Conservation (phyloP, 352 stramenopile species). For the Globisporangium middletonii region DNA sequence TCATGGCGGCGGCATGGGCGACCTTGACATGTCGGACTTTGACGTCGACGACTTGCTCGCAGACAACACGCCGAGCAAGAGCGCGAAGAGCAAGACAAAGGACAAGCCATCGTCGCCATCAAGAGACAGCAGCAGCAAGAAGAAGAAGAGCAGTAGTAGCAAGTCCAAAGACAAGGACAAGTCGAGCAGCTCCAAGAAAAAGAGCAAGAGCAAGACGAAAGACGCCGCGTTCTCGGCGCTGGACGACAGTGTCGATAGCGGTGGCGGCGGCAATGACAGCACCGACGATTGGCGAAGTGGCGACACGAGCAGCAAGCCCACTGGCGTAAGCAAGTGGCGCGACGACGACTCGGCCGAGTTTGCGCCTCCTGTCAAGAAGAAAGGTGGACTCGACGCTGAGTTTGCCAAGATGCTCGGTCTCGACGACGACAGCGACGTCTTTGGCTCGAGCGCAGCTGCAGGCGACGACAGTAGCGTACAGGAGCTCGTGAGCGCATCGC, state of each 20-base stretch:
- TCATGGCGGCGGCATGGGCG: conserved; percentile 8
- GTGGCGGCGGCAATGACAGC: conserved; percentile 12
- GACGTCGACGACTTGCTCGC: conserved; percentile 44
- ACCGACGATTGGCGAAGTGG: conserved; percentile 12
- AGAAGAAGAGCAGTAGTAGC: conserved; percentile 20
- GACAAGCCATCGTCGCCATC: conserved; percentile 17
- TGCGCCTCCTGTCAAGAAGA: conserved; percentile 28
- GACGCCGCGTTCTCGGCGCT: conserved; percentile 16
- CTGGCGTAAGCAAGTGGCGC: conserved; percentile 18
- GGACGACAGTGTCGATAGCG: conserved; percentile 25
- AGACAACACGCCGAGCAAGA: conserved; percentile 18
- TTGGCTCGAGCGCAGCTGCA: conserved; percentile 2
- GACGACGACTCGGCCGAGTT: conserved; percentile 19
- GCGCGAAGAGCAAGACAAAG: conserved; percentile 7
- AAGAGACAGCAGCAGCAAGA: conserved; percentile 23
- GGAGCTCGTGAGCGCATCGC: no score
- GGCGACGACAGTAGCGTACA: background rate
- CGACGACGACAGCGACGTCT: conserved; percentile 40
- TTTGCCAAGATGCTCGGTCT: conserved; percentile 64
- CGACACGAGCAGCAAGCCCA: conserved; percentile 15
- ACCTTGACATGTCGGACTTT: conserved; percentile 19
- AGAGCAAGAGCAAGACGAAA: conserved; percentile 34
- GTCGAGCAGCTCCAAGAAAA: conserved; percentile 12
- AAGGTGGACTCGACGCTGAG: conserved; percentile 42
- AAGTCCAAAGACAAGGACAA: conserved; percentile 22